Conservation (phyloP, 2,329 filamentous ascomycete species). For the Botrytis galanthina region DNA sequence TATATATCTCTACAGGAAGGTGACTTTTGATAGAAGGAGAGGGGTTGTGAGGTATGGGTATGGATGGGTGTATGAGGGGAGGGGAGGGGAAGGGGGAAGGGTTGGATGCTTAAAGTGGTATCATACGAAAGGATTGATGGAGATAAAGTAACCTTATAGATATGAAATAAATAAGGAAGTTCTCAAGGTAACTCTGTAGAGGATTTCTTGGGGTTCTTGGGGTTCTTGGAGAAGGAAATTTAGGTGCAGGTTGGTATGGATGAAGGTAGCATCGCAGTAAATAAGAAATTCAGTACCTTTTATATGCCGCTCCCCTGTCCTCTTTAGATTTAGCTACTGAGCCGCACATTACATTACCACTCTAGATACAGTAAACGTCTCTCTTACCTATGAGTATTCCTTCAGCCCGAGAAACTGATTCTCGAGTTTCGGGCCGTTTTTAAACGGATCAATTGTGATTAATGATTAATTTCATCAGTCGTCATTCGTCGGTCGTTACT, state of each 20-base stretch:
- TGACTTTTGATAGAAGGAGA: neutral
- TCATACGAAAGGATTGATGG: neutral
- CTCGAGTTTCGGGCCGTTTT: neutral
- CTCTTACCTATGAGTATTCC: neutral
- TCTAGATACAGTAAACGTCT: neutral
- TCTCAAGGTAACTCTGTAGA: neutral
- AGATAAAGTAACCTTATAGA: neutral
- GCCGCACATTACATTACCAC: neutral
- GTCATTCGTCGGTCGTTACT: neutral
- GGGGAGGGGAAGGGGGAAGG: too few species aligned
- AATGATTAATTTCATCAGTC: neutral
- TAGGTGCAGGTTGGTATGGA: neutral
- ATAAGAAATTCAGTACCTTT: neutral
- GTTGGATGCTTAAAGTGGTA: neutral
- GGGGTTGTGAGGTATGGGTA: neutral
- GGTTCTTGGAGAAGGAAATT: neutral
- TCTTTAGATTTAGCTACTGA: neutral
- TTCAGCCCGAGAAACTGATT: neutral
- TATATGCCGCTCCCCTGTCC: neutral
- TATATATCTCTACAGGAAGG: neutral
- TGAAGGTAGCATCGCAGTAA: neutral
- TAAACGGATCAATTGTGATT: neutral
- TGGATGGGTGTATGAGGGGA: too few species aligned
- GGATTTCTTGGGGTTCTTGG: neutral
- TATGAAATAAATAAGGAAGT: neutral